Conservation (phyloP, 129 eudicot genomes). For the Arctium lappa region DNA sequence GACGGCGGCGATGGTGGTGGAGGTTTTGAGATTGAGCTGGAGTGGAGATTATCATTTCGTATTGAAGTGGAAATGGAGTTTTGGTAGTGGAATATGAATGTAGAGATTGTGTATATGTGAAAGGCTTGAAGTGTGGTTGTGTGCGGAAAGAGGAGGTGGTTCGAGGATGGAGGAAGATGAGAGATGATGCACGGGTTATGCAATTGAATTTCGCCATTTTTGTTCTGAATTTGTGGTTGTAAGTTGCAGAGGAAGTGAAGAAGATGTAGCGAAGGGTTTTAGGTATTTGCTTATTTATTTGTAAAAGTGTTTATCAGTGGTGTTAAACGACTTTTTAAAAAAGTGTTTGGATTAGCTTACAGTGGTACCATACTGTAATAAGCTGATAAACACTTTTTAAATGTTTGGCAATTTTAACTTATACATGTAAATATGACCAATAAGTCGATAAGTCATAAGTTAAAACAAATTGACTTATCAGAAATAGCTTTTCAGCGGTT, state of each 20-base stretch:
- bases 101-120: not conserved
- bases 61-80: slow-evolving; percentile 88
- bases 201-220: slow-evolving; percentile 33
- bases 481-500: too few species aligned
- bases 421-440: too few species aligned
- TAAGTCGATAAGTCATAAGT: too few species aligned
- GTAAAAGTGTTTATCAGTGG: too few species aligned
- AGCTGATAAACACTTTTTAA: too few species aligned
- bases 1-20: slow-evolving; percentile 26
- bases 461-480: too few species aligned
- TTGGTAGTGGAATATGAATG: slow-evolving; percentile 54
- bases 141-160: slow-evolving; percentile 13
- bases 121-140: not conserved
- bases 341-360: too few species aligned
- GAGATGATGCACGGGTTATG: slow-evolving; percentile 32
- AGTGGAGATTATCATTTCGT: slow-evolving; percentile 80
- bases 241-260: not conserved
- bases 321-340: too few species aligned
- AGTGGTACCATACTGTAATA: too few species aligned
- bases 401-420: too few species aligned
- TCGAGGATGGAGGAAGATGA: slow-evolving; percentile 14
- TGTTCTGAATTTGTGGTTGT: not conserved
- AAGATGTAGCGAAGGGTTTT: not conserved
- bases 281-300: not conserved
- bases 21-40: slow-evolving; percentile 41